phyloP scores from a whole-genome alignment of 139 green algal species.

The Chlamydomonas asymmetrica region DNA sequence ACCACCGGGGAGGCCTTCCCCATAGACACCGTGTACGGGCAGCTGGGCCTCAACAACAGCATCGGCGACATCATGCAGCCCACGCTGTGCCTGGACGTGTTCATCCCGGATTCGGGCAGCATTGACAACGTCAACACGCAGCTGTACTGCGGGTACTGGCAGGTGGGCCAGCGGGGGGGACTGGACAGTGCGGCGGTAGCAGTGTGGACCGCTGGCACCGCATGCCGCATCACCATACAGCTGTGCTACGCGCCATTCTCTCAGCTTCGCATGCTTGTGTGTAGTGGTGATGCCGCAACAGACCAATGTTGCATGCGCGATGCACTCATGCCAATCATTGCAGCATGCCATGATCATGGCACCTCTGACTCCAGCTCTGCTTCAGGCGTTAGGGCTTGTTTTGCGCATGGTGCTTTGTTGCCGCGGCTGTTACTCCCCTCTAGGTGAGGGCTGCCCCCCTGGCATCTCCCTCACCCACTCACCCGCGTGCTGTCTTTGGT shows the following conservation, averaged over 20 bases:
- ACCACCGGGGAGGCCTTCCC: too few species aligned
- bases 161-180: slow-evolving; percentile 11
- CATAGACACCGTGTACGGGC: not conserved
- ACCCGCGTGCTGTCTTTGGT: too few species aligned
- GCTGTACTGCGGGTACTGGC: slow-evolving; percentile 67
- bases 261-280: not conserved
- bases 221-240: too few species aligned
- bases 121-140: slow-evolving; percentile 29
- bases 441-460: too few species aligned
- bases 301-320: too few species aligned
- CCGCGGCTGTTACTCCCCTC: too few species aligned
- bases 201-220: not conserved
- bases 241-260: too few species aligned
- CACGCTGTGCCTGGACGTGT: slow-evolving; percentile 31
- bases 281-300: not conserved
- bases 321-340: too few species aligned
- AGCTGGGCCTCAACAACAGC: not conserved
- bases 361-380: too few species aligned
- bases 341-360: too few species aligned
- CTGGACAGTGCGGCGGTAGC: not conserved
- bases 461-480: not conserved
- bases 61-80: not conserved
- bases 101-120: slow-evolving; percentile 4
- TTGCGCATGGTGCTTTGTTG: not conserved
- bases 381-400: too few species aligned